These are phyloP conservation scores for Ceratobasidium sp. DNA, from an alignment of 1,284 basidiomycete genomes.

Conservation along the genomic window DNA sequence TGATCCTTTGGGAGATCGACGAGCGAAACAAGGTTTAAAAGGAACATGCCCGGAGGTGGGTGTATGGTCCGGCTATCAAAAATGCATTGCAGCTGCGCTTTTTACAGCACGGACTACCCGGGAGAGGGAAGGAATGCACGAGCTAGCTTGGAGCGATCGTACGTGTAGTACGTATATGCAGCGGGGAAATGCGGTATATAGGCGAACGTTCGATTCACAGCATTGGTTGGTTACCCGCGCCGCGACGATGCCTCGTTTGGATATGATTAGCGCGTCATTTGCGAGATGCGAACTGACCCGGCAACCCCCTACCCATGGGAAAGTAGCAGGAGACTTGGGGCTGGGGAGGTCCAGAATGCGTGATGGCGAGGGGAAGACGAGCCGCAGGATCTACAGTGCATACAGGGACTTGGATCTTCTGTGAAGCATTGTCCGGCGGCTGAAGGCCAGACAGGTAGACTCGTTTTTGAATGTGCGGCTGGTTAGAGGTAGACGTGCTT, in stretches of 20 bases:
- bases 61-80: constrained; percentile 19
- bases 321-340: constrained; percentile 14
- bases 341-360: constrained; percentile 34
- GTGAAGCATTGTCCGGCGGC: neutral
- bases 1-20: too few species aligned
- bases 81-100: neutral
- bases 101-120: constrained; percentile 1
- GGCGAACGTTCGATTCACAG: constrained; percentile 2
- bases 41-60: too few species aligned
- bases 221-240: neutral
- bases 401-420: neutral
- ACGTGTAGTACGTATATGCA: neutral
- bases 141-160: neutral
- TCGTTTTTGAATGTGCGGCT: neutral
- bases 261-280: constrained; percentile 18
- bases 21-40: too few species aligned
- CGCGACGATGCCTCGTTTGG: constrained; percentile 22
- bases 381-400: constrained; percentile 4
- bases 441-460: neutral
- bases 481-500: neutral
- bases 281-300: constrained; percentile 30
- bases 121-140: too few species aligned
- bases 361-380: constrained; percentile 6
- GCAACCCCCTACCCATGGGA: constrained; percentile 37
- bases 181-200: constrained; percentile 18